Base-by-base conservation (phyloP, 345 rosid genomes). In the Cardamine resedifolia region DNA sequence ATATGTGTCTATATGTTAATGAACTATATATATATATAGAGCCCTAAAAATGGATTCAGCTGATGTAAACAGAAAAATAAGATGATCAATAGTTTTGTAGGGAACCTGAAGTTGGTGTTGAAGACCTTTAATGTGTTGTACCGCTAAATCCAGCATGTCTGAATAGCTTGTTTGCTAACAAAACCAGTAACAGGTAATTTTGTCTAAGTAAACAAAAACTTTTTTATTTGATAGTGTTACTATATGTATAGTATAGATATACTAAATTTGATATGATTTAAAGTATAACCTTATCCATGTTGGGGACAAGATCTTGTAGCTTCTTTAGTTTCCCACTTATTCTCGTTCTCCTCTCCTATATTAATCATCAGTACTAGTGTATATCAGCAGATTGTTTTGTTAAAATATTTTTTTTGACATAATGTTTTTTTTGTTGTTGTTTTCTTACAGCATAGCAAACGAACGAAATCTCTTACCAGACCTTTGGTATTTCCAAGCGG, bases 131-230 rank as follows among this genome's bases (percentile, higher is more conserved):
- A 95, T 95, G 79, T 95, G 97, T 77, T 95, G 86, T 66, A 89
- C 97, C 11, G 99, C 99, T 80, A 91, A 77, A 71, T 95, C 99
- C 80, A 95, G 80, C 99, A 95, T 95, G 84, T 95, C 97, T 14
- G 99, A 68, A 44, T 95, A 95, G 83, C 96, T 91, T 39, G 97
- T 91, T 95, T 95, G 99, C 99, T 95, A 83, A 47, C 15, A 48
- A 64, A 57, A 21, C n/a, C 45, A 48, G 23, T 26, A 62, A 55
- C 24, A 58, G 15, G 20, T 4, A 57, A 7, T 31, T 33, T 19
- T 20, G 28, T 39, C 5, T 38, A 16, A 67, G 68, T 53, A 26
- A 16, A 31, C 19, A 21, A 18, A 18, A 11, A 31, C 24, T n/a
- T 20, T 28, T 14, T 19, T 57, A 2, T 3, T 10, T 15, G 5